Percentiles rank a stretch among this genome's conserved stretches.
phyloP scores from a whole-genome alignment of 345 rosid genomes.

The Salix arbutifolia region DNA sequence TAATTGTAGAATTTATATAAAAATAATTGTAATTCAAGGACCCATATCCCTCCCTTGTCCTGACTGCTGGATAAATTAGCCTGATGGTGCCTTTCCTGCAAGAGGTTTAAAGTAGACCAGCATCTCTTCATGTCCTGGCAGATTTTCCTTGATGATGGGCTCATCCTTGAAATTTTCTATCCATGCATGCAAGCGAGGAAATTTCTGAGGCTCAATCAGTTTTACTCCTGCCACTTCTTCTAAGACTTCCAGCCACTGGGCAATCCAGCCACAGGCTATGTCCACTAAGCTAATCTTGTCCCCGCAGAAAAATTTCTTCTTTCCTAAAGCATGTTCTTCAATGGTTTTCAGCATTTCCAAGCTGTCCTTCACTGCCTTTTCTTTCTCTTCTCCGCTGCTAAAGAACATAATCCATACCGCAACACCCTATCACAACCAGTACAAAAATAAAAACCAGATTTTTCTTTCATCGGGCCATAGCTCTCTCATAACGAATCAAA shows the following conservation, averaged over 20 bases:
- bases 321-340: background rate
- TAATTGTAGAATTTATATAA: too few species aligned
- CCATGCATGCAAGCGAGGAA: background rate
- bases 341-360: background rate
- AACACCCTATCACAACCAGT: background rate
- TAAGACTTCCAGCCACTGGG: background rate
- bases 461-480: background rate
- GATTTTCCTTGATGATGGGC: background rate
- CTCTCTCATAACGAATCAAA: background rate
- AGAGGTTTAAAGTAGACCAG: background rate
- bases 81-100: too few species aligned
- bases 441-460: background rate
- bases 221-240: background rate
- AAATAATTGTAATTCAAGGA: too few species aligned
- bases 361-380: background rate
- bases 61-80: too few species aligned
- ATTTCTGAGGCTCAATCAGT: background rate
- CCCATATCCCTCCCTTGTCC: too few species aligned
- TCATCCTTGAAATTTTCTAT: background rate
- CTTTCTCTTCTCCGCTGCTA: background rate
- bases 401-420: background rate
- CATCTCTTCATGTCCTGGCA: slow-evolving; percentile 7
- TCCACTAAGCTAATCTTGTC: background rate
- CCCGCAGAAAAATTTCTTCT: background rate
- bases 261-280: background rate